Evolutionary conservation across 768 basidiomycete genomes (phyloP), one percentile per base, ranked within the genome.

Genomic region (Rhodotorula paludigena): DNA sequence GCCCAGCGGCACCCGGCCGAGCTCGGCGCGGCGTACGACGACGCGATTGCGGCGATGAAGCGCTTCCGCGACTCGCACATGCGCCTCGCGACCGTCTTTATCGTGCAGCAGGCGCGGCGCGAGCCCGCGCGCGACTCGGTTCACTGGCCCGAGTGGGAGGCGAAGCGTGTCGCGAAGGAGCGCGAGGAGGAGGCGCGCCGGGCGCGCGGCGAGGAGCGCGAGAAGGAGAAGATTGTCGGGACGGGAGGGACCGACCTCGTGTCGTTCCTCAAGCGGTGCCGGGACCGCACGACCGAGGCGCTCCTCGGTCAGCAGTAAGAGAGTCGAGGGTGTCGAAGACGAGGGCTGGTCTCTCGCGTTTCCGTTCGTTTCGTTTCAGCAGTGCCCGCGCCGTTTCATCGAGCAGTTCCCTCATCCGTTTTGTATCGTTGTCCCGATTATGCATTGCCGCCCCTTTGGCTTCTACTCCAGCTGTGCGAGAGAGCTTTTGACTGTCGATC

Each of bases 161-260:
- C 57, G 15, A 71, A 58, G 58, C 52, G 57, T 7, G 66, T 60
- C 10, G 56, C 49, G 44, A 63, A 56, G 48, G 69, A 71, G n/a
- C 54, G 36, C 36, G 67, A 64, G 60, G 57, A 65, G 48, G 39
- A 20, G 48, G 58, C 47, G 57, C 51, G 52, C 36, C 51, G 49
- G 25, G 51, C 66, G 39, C 25, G 54, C 45, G 71, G 32, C 3
- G 68, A 38, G 60, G 68, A 38, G 18, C 9, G 52, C 18, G 82
- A 81, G 39, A 85, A 82, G 74, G 80, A 71, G 71, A 82, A 56
- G 84, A 83, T 85, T 23, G 84, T 85, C 47, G 94, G 94, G 5
- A 97, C 94, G 1, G 94, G 94, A 38, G 94, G 94, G 4, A 96
- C 87, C 68, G 85, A 87, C 45, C 80, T 97, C 30, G 85, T 90